Evolutionary conservation across 2,329 filamentous ascomycete genomes (phyloP), one percentile per base, ranked within the genome.

Genomic region (Esteya vermicola): DNA sequence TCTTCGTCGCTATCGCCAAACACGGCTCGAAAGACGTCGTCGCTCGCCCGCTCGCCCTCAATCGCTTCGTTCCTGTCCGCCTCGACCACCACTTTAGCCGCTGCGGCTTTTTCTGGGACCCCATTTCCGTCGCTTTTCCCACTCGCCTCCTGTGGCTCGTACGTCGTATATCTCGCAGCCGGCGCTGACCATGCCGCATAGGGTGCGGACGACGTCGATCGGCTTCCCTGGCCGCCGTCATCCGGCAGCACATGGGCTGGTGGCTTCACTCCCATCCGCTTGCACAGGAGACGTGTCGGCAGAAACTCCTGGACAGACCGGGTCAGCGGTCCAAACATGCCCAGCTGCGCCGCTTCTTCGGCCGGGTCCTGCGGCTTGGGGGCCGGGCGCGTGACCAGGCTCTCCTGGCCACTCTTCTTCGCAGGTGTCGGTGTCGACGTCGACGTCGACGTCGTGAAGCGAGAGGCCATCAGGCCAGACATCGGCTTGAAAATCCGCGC

Each of bases 261-360:
- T 9, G 81, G 74, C 44, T 70, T 76, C n/a, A 96, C 81, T 50
- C 86, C 86, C 60, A 98, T 94, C 9, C 91, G 72, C 57, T 96
- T 98, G 61, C 89, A 96, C n/a, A 96, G 61, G 31, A 98, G 61
- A 40, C 86, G 69, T 1, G 81, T 79, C 1, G 91, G 91, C 50
- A 78, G 79, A 57, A 94, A 96, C 5, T 78, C 72, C 8, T 73
- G 57, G 0, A 69, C 65, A 19, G 69, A 75, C 45, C 91, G 70
- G 4, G 91, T 98, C 75, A 96, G 72, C 13, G 77, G 70, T 1
- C 91, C 91, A 59, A 88, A 95, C 86, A 96, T 94, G 42, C 85
- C 86, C 54, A 95, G 64, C 52, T 72, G 83, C 8, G 91, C 91
- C 1, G 91, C 91, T 50, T 85, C 79, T 54, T 88, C 81, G 10